Percentiles rank a stretch among this genome's conserved stretches.
Evolutionary conservation across 345 rosid genomes (phyloP).

Genomic region (Aquilaria malaccensis): DNA sequence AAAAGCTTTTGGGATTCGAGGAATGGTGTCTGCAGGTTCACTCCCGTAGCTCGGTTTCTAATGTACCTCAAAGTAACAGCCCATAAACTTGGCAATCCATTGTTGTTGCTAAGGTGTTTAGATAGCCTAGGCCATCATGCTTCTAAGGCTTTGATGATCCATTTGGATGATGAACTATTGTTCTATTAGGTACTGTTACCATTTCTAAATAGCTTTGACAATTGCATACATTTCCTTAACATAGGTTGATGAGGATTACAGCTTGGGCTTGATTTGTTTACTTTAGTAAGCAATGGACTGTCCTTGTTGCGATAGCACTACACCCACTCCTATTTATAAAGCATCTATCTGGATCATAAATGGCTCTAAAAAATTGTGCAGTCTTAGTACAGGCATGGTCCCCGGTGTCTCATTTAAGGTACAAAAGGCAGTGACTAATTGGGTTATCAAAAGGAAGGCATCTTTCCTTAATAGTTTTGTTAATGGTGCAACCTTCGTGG

Average conservation of each 20-base stretch:
- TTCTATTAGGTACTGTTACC: neutral
- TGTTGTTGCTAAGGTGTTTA: too few species aligned
- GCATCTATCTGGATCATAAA: conserved; percentile 1
- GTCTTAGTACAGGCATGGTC: neutral
- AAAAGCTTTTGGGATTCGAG: too few species aligned
- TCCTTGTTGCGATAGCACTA: neutral
- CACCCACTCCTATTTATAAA: neutral
- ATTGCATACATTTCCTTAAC: neutral
- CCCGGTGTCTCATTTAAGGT: neutral
- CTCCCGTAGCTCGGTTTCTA: too few species aligned
- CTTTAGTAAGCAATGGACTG: neutral
- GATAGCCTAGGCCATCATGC: too few species aligned
- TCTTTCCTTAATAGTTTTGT: neutral
- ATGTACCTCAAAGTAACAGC: too few species aligned
- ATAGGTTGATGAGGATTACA: neutral
- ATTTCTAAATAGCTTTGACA: neutral
- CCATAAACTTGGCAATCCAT: too few species aligned
- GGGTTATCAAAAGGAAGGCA: neutral
- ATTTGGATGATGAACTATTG: too few species aligned
- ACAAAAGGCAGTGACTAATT: neutral
- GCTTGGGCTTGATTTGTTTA: neutral
- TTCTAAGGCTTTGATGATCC: neutral
- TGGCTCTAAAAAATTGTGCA: neutral
- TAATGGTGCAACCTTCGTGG: neutral
- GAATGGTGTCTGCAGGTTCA: too few species aligned